Evolutionary conservation across 257 asterid genomes (phyloP).

Genomic region (Lantana camara): DNA sequence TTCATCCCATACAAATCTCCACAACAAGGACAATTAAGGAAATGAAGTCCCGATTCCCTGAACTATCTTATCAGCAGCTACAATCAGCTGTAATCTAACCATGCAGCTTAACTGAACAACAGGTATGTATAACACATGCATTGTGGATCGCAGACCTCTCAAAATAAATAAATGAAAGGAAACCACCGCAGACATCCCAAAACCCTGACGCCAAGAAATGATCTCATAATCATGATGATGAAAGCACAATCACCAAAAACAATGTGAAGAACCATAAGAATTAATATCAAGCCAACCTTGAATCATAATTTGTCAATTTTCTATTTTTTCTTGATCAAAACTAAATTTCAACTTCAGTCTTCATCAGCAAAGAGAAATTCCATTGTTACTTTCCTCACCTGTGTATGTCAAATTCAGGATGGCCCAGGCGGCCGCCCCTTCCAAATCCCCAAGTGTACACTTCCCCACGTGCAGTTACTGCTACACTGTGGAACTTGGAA

Average conservation of each 20-base stretch:
- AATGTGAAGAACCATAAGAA: conserved; percentile 13
- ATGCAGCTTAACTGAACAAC: conserved; percentile 15
- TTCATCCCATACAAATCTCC: conserved; percentile 13
- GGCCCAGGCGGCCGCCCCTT: conserved; percentile 99
- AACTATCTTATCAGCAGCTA: conserved; percentile 13
- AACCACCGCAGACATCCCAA: neutral
- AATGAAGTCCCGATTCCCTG: neutral
- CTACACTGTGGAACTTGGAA: conserved; percentile 96
- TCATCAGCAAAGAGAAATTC: neutral
- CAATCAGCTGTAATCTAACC: conserved; percentile 7
- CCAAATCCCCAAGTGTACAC: conserved; percentile 99
- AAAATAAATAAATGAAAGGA: neutral
- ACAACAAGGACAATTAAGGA: neutral
- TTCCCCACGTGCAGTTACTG: conserved; percentile 83
- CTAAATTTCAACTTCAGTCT: neutral
- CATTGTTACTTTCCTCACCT: conserved; percentile 49
- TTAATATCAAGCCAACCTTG: neutral
- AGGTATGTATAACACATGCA: neutral
- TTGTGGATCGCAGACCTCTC: neutral
- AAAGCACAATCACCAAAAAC: conserved; percentile 6
- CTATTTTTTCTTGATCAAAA: neutral
- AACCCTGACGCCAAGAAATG: neutral
- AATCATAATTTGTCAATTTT: neutral
- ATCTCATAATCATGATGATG: neutral
- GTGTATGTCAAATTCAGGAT: conserved; percentile 94